Conservation (phyloP, 2,329 filamentous ascomycete genomes). For the Pseudogymnoascus sp. region DNA sequence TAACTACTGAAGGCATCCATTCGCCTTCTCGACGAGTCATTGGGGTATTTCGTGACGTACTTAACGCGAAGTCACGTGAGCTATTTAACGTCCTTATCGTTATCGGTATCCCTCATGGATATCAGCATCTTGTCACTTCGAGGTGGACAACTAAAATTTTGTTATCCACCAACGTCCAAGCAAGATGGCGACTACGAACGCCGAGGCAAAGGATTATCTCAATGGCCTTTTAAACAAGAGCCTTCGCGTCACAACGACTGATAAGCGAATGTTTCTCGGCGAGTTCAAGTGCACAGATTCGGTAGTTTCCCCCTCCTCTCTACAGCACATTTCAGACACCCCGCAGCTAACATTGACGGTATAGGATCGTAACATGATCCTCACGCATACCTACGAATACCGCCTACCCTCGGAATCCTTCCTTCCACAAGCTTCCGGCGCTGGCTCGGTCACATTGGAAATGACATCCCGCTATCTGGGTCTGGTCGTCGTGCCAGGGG, state of each 20-base stretch:
- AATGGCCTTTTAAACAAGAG: conserved; percentile 66
- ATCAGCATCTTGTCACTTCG: neutral
- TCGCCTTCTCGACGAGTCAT: conserved; percentile 7
- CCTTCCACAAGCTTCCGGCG: conserved; percentile 31
- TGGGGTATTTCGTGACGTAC: conserved; percentile 1
- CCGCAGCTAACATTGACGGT: conserved; percentile 1
- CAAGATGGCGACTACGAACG: conserved; percentile 29
- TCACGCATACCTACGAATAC: conserved; percentile 83
- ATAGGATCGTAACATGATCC: conserved; percentile 81
- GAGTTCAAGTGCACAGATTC: conserved; percentile 92
- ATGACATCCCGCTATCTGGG: conserved; percentile 84
- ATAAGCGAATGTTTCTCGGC: conserved; percentile 82
- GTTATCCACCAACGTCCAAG: neutral
- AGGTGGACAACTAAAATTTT: neutral
- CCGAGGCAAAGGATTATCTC: conserved; percentile 49
- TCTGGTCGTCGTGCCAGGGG: conserved; percentile 79
- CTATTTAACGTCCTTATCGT: neutral
- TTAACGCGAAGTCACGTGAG: conserved; percentile 2
- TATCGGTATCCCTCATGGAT: neutral
- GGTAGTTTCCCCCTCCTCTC: conserved; percentile 37
- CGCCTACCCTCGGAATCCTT: conserved; percentile 57
- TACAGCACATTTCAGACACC: neutral
- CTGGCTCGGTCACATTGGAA: conserved; percentile 48
- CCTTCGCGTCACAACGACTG: conserved; percentile 70
- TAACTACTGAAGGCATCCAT: neutral